Conservation (phyloP, 2,329 filamentous ascomycete species). For the Didymella keratinophila region DNA sequence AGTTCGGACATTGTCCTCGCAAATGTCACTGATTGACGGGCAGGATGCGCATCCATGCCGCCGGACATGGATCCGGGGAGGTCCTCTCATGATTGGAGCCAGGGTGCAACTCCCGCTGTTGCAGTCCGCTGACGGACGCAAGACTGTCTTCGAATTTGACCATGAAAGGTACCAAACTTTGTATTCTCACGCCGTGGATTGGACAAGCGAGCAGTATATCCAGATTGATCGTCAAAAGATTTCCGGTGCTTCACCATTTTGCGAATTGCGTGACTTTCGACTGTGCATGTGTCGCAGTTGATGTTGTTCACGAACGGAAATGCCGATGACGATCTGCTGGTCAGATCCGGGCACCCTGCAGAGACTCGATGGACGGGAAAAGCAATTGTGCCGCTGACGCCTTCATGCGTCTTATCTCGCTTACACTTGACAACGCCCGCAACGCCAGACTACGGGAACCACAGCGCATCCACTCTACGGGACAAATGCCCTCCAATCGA, state of each 20-base stretch:
- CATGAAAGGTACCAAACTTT: slow-evolving; percentile 14
- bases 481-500: slow-evolving; percentile 10
- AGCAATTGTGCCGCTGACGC: slow-evolving; percentile 19
- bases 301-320: slow-evolving; percentile 1
- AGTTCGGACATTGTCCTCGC: slow-evolving; percentile 5
- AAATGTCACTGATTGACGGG: slow-evolving; percentile 5
- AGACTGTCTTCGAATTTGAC: slow-evolving; percentile 2
- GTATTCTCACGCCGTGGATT: not conserved
- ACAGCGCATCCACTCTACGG: slow-evolving; percentile 14
- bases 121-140: not conserved
- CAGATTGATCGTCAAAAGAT: not conserved
- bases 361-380: slow-evolving; percentile 16
- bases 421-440: slow-evolving; percentile 18
- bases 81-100: slow-evolving; percentile 6
- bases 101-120: slow-evolving; percentile 7
- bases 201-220: not conserved
- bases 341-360: slow-evolving; percentile 10
- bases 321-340: slow-evolving; percentile 17
- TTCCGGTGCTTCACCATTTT: slow-evolving; percentile 11
- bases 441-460: slow-evolving; percentile 12
- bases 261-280: slow-evolving; percentile 1
- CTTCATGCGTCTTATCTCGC: slow-evolving; percentile 17
- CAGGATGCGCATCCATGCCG: slow-evolving; percentile 18
- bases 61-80: slow-evolving; percentile 1
- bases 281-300: slow-evolving; percentile 4